Evolutionary conservation across 2,329 filamentous ascomycete species (phyloP), one percentile per base, ranked within the genome.

Genomic region (Triangularia setosa): DNA sequence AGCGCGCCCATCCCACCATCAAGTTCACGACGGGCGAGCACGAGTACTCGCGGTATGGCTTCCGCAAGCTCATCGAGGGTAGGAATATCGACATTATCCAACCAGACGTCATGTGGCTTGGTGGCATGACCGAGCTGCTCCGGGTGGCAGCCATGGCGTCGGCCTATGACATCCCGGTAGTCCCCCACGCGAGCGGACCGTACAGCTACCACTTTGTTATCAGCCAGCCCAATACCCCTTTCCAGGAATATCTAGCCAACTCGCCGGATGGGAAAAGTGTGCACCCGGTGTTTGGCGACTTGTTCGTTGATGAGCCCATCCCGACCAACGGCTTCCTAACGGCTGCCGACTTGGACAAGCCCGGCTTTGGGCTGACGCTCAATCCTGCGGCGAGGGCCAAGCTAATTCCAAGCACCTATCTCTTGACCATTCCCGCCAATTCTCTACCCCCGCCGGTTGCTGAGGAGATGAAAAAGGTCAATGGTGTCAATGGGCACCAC

Each of bases 171-270:
- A 90, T 97, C 65, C 93, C 93, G 12, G 93, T 97, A 16, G 92
- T 97, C 14, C 93, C 93, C n/a, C 93, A 97, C 75, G 93, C 93
- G 54, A 95, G 90, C 67, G 93, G 93, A 1, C 91, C 93, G 2
- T 97, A 97, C 80, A 95, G 91, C 73, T 97, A 97, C 79, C 93
- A 97, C 79, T 97, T 96, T 74, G 93, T 97, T 69, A 89, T 97
- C 66, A 96, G 92, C 54, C 93, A 97, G 78, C 87, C 91, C 68
- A 96, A 97, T 79, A 91, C 90, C 14, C 93, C 93, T 4, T 97
- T 97, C 84, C 93, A 97, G 77, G 93, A 97, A 78, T 97, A 97
- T 74, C 84, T 97, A 24, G 93, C 93, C 70, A 97, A 97, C 79
- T 96, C 92, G 1, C 87, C 93, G 0, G 93, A 97, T 72, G 93